Evolutionary conservation across 805 yeast genomes (phyloP), one percentile per base, ranked within the genome.

Genomic region (Yamadazyma sp.): DNA sequence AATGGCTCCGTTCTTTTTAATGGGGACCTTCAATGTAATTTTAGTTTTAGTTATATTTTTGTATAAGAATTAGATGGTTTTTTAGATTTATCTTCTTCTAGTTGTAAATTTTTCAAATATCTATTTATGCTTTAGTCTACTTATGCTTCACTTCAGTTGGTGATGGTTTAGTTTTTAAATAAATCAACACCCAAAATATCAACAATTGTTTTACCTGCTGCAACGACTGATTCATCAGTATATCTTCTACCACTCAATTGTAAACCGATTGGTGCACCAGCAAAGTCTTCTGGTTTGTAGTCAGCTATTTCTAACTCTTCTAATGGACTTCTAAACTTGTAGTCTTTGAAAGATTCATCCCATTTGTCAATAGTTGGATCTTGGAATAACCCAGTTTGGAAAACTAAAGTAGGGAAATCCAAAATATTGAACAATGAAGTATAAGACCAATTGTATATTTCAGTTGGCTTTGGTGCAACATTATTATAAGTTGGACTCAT

Each of bases 361-460:
- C 74, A 71, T 25, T 57, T 46, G 53, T 81, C 88, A 25, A 70
- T 42, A 5, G 43, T 40, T 20, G 80, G 75, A 53, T 80, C 85
- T 50, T 71, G 83, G 44, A 55, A 62, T 45, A 79, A 58, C 7
- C 84, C 78, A 4, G 86, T 72, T 48, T 83, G 87, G 60, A 77
- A 65, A 1, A 70, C 68, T 40, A 80, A 74, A 25, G 80, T 75
- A 26, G 94, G 88, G 50, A 76, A 68, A 56, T 85, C 94, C 43
- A 82, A 57, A 39, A 83, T 52, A 60, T 84, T 84, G 75, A 78
- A 85, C 43, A 82, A 68, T 2, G 87, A 62, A 5, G 91, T 82
- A 65, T 85, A 85, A 3, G 89, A 83, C 89, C 93, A 85, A 58
- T 82, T 82, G 55, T 73, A 75, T 5, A 82, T 72, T 33, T 71